Conservation (phyloP, 352 stramenopile genomes). For the Halophytophthora polymorphica region DNA sequence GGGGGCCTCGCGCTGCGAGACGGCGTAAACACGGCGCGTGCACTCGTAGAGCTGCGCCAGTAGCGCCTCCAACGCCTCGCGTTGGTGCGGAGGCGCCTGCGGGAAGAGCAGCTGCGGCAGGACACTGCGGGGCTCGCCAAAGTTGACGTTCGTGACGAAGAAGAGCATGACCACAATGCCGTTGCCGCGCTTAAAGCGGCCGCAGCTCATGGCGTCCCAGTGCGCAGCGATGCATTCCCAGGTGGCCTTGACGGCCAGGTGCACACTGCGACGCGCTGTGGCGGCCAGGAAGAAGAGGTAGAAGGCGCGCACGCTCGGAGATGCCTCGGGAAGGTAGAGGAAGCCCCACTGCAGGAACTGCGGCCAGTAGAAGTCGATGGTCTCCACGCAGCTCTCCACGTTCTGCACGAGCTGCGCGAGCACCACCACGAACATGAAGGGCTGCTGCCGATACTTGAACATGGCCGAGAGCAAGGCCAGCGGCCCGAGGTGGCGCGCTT, state of each 20-base stretch:
- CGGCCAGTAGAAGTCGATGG: conserved; percentile 70
- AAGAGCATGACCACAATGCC: conserved; percentile 60
- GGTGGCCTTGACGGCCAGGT: conserved; percentile 52
- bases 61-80: conserved; percentile 33
- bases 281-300: conserved; percentile 63
- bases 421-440: conserved; percentile 69
- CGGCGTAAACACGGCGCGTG: conserved; percentile 29
- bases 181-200: conserved; percentile 38
- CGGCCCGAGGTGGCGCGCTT: conserved; percentile 36
- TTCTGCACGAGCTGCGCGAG: conserved; percentile 58
- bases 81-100: conserved; percentile 37
- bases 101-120: conserved; percentile 46
- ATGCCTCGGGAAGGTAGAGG: conserved; percentile 35
- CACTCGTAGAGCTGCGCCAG: conserved; percentile 41
- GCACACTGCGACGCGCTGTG: conserved; percentile 45
- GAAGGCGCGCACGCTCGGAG: conserved; percentile 54
- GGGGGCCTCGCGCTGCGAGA: conserved; percentile 35
- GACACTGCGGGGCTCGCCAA: conserved; percentile 39
- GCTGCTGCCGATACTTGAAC: conserved; percentile 65
- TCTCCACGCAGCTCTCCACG: conserved; percentile 49
- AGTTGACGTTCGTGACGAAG: conserved; percentile 62
- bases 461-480: conserved; percentile 56
- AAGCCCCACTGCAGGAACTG: conserved; percentile 71
- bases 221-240: conserved; percentile 69
- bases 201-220: conserved; percentile 49